A percentile compares a stretch with the other conserved stretches of the same genome.
Conservation (phyloP, 257 asterid genomes). For the Penstemon newberryi region DNA sequence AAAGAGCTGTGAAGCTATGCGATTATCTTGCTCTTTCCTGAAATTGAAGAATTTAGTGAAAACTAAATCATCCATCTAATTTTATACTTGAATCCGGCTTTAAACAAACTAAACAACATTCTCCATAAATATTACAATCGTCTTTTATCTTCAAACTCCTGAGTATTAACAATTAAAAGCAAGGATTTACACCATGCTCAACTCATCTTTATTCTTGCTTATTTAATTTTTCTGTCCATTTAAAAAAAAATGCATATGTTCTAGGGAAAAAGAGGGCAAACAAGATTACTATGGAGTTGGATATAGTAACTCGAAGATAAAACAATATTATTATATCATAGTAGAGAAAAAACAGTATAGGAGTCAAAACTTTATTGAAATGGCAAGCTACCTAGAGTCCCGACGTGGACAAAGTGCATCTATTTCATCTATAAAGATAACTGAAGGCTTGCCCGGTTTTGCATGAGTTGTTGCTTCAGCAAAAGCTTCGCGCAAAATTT, state of each 20-base stretch:
- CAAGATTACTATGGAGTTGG: not conserved
- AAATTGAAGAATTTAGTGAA: conserved; percentile 28
- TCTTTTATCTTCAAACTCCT: conserved; percentile 11
- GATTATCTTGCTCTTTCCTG: conserved; percentile 87
- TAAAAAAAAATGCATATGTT: conserved; percentile 8
- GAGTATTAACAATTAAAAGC: conserved; percentile 12
- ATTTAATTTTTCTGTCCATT: not conserved
- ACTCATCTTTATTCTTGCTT: conserved; percentile 7
- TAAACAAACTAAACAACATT: conserved; percentile 8
- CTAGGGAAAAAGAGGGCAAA: not conserved
- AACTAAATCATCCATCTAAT: not conserved
- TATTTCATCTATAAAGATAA: conserved; percentile 91
- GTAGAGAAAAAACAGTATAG: conserved; percentile 10
- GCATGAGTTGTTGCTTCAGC: conserved; percentile 73
- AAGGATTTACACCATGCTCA: conserved; percentile 6
- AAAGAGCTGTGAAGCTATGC: conserved; percentile 82
- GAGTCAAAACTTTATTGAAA: conserved; percentile 3
- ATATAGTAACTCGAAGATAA: not conserved
- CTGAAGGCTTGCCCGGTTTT: conserved; percentile 74
- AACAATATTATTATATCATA: conserved; percentile 2
- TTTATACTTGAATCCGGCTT: conserved; percentile 10
- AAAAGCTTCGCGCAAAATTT: conserved; percentile 78
- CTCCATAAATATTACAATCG: conserved; percentile 3
- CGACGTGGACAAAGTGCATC: conserved; percentile 92
- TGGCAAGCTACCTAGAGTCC: conserved; percentile 65